Conservation (phyloP, 2,329 filamentous ascomycete genomes). For the Aspergillus pseudonomiae region DNA sequence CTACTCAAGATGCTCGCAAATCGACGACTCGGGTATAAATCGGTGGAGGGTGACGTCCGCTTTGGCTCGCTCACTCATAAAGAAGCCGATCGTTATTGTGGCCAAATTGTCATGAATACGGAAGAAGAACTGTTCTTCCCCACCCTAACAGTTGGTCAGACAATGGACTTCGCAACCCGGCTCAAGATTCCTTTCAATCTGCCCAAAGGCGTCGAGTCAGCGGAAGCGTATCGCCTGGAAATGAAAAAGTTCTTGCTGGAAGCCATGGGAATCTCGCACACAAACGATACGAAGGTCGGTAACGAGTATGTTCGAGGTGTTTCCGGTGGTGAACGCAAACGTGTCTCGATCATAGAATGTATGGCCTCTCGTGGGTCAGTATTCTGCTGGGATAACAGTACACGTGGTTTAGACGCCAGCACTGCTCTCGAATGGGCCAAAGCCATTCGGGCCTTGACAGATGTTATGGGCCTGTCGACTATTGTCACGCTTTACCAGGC, state of each 20-base stretch:
- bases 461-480: slow-evolving; percentile 52
- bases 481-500: slow-evolving; percentile 72
- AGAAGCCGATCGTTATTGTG: slow-evolving; percentile 51
- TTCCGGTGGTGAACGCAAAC: slow-evolving; percentile 68
- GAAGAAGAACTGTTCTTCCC: slow-evolving; percentile 56
- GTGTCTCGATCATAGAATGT: slow-evolving; percentile 68
- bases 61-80: slow-evolving; percentile 53
- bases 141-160: slow-evolving; percentile 52
- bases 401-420: slow-evolving; percentile 65
- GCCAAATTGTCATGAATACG: slow-evolving; percentile 59
- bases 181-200: slow-evolving; percentile 9
- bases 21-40: slow-evolving; percentile 60
- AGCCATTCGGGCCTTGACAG: slow-evolving; percentile 65
- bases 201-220: not conserved
- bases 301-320: slow-evolving; percentile 66
- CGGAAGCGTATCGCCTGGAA: slow-evolving; percentile 4
- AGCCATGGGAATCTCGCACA: slow-evolving; percentile 9
- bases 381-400: slow-evolving; percentile 68
- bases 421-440: slow-evolving; percentile 65
- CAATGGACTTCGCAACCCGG: slow-evolving; percentile 44
- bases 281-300: slow-evolving; percentile 62
- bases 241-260: slow-evolving; percentile 7
- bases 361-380: slow-evolving; percentile 60
- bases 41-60: slow-evolving; percentile 60
- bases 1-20: slow-evolving; percentile 72